Conservation (phyloP, 352 stramenopile species). For the Achlya hypogyna region DNA sequence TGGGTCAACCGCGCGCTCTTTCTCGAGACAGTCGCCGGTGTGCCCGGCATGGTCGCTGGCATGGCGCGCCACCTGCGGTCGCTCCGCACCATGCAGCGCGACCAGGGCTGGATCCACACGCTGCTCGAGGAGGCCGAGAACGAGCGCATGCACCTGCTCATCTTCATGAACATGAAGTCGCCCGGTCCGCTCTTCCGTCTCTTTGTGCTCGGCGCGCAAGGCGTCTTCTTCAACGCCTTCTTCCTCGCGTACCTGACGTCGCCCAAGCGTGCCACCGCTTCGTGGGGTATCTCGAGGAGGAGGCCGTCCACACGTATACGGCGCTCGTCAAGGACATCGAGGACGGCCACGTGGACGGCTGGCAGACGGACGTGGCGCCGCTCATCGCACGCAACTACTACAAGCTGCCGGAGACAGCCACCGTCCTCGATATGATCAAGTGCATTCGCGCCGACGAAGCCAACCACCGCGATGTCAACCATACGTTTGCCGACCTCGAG, state of each 20-base stretch:
- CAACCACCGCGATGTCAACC: constrained; percentile 85
- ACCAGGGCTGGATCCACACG: constrained; percentile 86
- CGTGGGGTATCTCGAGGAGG: constrained; percentile 90
- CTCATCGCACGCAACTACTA: constrained; percentile 84
- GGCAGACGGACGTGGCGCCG: constrained; percentile 56
- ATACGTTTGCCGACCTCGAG: constrained; percentile 55
- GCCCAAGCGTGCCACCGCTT: constrained; percentile 84
- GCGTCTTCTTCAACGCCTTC: constrained; percentile 81
- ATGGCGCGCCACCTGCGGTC: constrained; percentile 69
- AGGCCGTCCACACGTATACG: constrained; percentile 88
- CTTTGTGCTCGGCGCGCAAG: constrained; percentile 66
- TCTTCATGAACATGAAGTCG: constrained; percentile 85
- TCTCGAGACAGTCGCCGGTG: constrained; percentile 63
- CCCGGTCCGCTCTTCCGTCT: constrained; percentile 58
- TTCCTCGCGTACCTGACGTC: constrained; percentile 81
- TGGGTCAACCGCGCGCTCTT: constrained; percentile 68
- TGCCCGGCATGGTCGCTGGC: constrained; percentile 64
- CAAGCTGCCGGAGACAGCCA: constrained; percentile 62
- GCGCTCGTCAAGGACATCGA: constrained; percentile 86
- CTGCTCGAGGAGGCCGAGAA: constrained; percentile 89
- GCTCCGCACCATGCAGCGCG: constrained; percentile 61
- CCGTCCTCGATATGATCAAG: constrained; percentile 75
- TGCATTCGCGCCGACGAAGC: constrained; percentile 83
- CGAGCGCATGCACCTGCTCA: constrained; percentile 89
- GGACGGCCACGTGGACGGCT: constrained; percentile 59